These are phyloP conservation scores for Colletotrichum gigasporum DNA, from an alignment of 2,329 filamentous ascomycete species.

Conservation along the genomic window DNA sequence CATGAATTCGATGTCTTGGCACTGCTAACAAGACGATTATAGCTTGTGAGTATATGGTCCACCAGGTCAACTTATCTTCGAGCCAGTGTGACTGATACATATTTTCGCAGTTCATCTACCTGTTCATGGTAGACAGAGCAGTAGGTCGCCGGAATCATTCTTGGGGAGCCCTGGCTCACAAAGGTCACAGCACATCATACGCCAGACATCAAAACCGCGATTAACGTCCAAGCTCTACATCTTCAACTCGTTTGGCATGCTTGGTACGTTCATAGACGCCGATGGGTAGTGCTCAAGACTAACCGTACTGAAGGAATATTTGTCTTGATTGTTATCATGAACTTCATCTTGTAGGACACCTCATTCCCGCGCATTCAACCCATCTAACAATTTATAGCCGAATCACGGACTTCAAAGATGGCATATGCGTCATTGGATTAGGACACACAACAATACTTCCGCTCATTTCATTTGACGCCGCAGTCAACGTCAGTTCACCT, in stretches of 20 bases:
- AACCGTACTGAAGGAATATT: neutral
- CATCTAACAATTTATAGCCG: neutral
- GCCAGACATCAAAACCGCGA: slow-evolving; percentile 17
- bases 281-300: neutral
- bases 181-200: slow-evolving; percentile 5
- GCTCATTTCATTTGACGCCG: slow-evolving; percentile 22
- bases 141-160: neutral
- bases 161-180: neutral
- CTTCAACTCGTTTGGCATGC: slow-evolving; percentile 21
- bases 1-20: neutral
- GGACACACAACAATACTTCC: neutral
- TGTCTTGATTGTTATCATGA: slow-evolving; percentile 19
- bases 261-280: neutral
- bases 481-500: neutral
- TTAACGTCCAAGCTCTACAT: slow-evolving; percentile 20
- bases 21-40: neutral
- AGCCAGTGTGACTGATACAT: too few species aligned
- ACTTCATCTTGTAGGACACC: slow-evolving; percentile 16
- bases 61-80: too few species aligned
- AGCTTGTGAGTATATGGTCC: neutral
- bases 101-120: slow-evolving; percentile 17
- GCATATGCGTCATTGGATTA: slow-evolving; percentile 18
- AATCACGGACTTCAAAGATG: slow-evolving; percentile 7
- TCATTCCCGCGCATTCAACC: too few species aligned
- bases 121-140: slow-evolving; percentile 26